Conservation (phyloP, 495 filamentous ascomycete genomes). For the Hyaloscypha bicolor region DNA sequence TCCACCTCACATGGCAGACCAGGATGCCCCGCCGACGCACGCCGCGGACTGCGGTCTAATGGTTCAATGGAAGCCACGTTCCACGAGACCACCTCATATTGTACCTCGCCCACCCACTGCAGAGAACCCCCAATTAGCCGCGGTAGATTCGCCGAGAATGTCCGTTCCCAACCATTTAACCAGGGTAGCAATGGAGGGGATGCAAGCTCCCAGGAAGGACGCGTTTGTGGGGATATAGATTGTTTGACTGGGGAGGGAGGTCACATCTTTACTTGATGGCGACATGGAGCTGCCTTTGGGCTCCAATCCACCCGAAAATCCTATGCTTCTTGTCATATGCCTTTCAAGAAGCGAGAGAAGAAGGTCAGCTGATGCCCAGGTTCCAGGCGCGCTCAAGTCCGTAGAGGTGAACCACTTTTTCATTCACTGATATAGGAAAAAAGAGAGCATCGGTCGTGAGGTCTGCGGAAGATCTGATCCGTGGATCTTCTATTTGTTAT, state of each 20-base stretch:
- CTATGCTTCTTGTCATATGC: neutral
- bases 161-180: neutral
- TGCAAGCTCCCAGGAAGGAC: neutral
- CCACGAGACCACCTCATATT: too few relatives aligned
- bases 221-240: neutral
- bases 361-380: neutral
- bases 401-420: neutral
- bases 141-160: neutral
- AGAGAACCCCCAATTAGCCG: neutral
- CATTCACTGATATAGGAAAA: neutral
- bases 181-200: neutral
- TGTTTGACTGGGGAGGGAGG: neutral
- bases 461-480: neutral
- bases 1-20: neutral
- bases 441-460: neutral
- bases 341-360: neutral
- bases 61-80: neutral
- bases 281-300: neutral
- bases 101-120: neutral
- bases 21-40: neutral
- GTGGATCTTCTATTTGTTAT: conserved; percentile 3
- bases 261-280: neutral
- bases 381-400: conserved; percentile 1
- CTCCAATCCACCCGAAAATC: neutral
- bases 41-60: neutral